Conservation (phyloP, 164 flowering plant species). For the Akebia trifoliata region DNA sequence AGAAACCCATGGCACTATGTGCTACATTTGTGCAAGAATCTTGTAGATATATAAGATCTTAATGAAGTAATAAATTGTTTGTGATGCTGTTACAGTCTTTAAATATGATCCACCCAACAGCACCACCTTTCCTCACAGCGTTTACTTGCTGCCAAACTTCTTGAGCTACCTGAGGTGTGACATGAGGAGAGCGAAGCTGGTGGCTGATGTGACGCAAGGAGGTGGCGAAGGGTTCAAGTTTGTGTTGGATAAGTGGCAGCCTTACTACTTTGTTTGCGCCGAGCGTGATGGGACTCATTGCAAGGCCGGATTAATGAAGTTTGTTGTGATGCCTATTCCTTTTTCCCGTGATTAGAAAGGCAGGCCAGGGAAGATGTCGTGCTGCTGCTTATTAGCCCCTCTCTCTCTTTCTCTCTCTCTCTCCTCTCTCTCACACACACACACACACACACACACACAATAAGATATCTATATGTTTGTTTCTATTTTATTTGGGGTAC, state of each 20-base stretch:
- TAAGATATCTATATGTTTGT: too few relatives aligned
- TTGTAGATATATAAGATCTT: too few relatives aligned
- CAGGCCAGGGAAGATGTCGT: too few relatives aligned
- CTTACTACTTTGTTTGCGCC: constrained; percentile 44
- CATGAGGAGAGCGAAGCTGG: constrained; percentile 29
- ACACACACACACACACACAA: too few relatives aligned
- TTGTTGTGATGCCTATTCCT: constrained; percentile 28
- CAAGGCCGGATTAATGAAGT: constrained; percentile 42
- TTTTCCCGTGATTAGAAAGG: constrained; percentile 7
- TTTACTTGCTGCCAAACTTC: constrained; percentile 41
- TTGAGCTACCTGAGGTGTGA: constrained; percentile 48
- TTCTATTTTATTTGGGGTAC: too few relatives aligned
- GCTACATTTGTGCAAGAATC: too few relatives aligned
- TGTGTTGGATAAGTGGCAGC: constrained; percentile 28
- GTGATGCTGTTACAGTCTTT: constrained; percentile 31
- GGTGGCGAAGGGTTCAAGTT: constrained; percentile 43
- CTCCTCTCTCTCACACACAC: too few relatives aligned
- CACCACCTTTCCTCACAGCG: constrained; percentile 38
- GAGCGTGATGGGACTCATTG: constrained; percentile 36
- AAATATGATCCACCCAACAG: constrained; percentile 42
- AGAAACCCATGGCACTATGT: too few relatives aligned
- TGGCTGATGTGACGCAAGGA: constrained; percentile 35
- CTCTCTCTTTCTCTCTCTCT: too few relatives aligned
- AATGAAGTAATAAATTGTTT: too few relatives aligned
- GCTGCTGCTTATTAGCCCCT: too few relatives aligned